A percentile compares a stretch with the other conserved stretches of the same genome.
Conservation (phyloP, 2,329 filamentous ascomycete species). For the Venturia oleaginea region DNA sequence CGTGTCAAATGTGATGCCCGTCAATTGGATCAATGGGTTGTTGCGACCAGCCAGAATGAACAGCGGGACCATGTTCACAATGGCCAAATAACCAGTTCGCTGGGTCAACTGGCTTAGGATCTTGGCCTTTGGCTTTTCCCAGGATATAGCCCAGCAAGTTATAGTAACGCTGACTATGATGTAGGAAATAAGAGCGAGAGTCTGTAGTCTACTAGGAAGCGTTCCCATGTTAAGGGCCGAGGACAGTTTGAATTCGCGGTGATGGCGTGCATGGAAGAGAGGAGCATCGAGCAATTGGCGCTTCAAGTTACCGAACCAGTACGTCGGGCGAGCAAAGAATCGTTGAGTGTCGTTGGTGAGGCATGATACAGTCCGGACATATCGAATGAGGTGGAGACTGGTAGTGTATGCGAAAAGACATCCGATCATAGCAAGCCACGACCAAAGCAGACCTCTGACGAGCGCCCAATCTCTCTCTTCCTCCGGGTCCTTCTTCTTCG, state of each 20-base stretch:
- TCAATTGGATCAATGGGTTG: conserved; percentile 64
- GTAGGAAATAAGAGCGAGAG: conserved; percentile 38
- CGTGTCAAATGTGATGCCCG: conserved; percentile 70
- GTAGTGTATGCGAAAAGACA: conserved; percentile 23
- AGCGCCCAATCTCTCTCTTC: conserved; percentile 10
- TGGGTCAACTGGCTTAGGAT: conserved; percentile 56
- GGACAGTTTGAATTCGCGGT: conserved; percentile 43
- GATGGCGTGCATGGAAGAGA: conserved; percentile 39
- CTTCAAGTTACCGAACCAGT: conserved; percentile 35
- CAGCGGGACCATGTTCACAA: conserved; percentile 70
- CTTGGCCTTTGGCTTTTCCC: conserved; percentile 60
- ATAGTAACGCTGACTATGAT: conserved; percentile 40
- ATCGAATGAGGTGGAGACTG: conserved; percentile 50
- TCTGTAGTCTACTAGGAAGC: conserved; percentile 40
- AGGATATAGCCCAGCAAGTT: conserved; percentile 47
- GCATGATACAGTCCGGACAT: conserved; percentile 65
- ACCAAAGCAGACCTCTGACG: conserved; percentile 9
- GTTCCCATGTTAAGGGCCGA: conserved; percentile 41
- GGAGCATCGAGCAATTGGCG: conserved; percentile 38
- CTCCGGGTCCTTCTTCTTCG: conserved; percentile 5
- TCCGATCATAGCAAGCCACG: conserved; percentile 11
- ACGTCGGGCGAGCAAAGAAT: conserved; percentile 63
- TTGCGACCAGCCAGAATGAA: conserved; percentile 68
- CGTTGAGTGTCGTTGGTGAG: conserved; percentile 70
- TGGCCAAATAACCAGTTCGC: conserved; percentile 59